phyloP scores from a whole-genome alignment of 2,329 filamentous ascomycete genomes.

The Elsinoe fawcettii region DNA sequence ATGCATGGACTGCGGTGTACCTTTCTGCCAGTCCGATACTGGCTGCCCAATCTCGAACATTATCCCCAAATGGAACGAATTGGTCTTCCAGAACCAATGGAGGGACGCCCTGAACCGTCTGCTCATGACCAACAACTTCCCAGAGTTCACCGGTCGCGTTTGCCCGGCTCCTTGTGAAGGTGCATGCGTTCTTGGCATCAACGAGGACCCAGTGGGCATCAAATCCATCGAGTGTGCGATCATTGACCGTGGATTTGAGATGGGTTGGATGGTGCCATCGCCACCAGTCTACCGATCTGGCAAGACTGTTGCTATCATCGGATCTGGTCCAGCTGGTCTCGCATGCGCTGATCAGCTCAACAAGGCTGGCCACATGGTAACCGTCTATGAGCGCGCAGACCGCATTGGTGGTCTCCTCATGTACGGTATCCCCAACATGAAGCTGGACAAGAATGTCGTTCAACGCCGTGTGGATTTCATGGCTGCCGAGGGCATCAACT shows the following conservation, averaged over 20 bases:
- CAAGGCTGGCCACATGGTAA: constrained; percentile 79
- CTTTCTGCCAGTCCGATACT: constrained; percentile 94
- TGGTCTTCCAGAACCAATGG: constrained; percentile 72
- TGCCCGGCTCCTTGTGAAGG: constrained; percentile 95
- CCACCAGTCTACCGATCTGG: constrained; percentile 74
- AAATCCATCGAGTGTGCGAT: constrained; percentile 98
- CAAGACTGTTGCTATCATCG: constrained; percentile 82
- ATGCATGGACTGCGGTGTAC: constrained; percentile 98
- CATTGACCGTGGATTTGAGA: constrained; percentile 94
- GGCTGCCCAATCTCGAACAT: constrained; percentile 96
- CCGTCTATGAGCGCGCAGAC: constrained; percentile 87
- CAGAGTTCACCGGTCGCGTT: constrained; percentile 93
- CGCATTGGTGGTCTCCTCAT: constrained; percentile 86
- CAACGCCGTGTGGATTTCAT: constrained; percentile 94
- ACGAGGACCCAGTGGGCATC: constrained; percentile 93
- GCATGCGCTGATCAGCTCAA: constrained; percentile 90
- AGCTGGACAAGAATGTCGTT: constrained; percentile 95
- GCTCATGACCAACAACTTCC: constrained; percentile 97
- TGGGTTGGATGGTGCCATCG: constrained; percentile 90
- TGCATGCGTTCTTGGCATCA: constrained; percentile 92
- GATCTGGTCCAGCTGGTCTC: constrained; percentile 85
- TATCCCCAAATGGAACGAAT: constrained; percentile 92
- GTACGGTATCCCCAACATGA: constrained; percentile 99
- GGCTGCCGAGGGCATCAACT: constrained; percentile 77
- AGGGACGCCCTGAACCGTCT: constrained; percentile 83